A percentile compares a stretch with the other conserved stretches of the same genome.
These are phyloP conservation scores for Hypoxylon sp. DNA, from an alignment of 2,329 filamentous ascomycete species.

Conservation along the genomic window DNA sequence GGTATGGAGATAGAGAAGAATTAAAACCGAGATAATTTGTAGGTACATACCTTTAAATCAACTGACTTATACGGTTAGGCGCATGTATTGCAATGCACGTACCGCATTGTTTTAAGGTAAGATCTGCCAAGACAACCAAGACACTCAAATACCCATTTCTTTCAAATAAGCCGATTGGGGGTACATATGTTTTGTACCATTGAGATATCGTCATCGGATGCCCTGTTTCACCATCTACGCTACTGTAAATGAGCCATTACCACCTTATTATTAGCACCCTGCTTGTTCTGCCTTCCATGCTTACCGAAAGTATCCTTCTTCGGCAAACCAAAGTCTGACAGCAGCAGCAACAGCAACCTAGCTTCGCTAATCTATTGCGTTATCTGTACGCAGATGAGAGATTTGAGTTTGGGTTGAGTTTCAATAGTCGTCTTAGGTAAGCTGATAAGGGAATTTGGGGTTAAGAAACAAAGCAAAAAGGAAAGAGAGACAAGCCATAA, in stretches of 20 bases:
- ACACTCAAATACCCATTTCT: too few species aligned
- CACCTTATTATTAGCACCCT: too few species aligned
- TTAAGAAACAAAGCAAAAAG: too few species aligned
- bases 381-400: not conserved
- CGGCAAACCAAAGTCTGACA: slow-evolving; percentile 1
- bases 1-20: too few species aligned
- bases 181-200: slow-evolving; percentile 8
- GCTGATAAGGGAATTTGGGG: too few species aligned
- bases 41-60: too few species aligned
- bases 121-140: slow-evolving; percentile 34
- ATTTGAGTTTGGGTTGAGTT: not conserved
- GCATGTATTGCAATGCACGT: slow-evolving; percentile 9
- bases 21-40: too few species aligned
- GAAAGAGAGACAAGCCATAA: not conserved
- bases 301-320: not conserved
- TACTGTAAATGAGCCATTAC: too few species aligned
- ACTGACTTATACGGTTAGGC: slow-evolving; percentile 10
- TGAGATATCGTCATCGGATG: slow-evolving; percentile 28
- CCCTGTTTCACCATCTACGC: slow-evolving; percentile 4
- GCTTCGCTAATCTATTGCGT: not conserved
- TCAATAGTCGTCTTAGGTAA: too few species aligned
- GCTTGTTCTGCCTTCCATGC: too few species aligned
- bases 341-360: not conserved
- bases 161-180: slow-evolving; percentile 21
- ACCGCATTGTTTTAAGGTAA: slow-evolving; percentile 28